These are phyloP conservation scores for grape (Vitis vinifera) DNA, from an alignment of 164 flowering plant species.

Conservation along the genomic window ASM3070453v1 NC_081811.1:31126501-31127000, in stretches of 20 bases:
- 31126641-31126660: conserved; percentile 33
- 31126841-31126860: conserved; percentile 46
- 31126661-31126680: conserved; percentile 64
- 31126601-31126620: conserved; percentile 58
- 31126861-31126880: conserved; percentile 74
- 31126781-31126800: conserved; percentile 88
- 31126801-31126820: conserved; percentile 42
- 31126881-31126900: conserved; percentile 72
- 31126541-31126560: conserved; percentile 69
- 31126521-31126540: conserved; percentile 47
- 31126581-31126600: conserved; percentile 32
- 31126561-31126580: conserved; percentile 57
- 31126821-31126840: conserved; percentile 52
- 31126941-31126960: conserved; percentile 42
- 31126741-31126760: conserved; percentile 42
- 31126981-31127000: conserved; percentile 58
- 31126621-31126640: conserved; percentile 40
- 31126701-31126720: conserved; percentile 44
- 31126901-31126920: conserved; percentile 57
- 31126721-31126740: conserved; percentile 42
- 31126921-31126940: conserved; percentile 53
- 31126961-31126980: conserved; percentile 63
- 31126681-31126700: conserved; percentile 72
- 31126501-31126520: conserved; percentile 53
- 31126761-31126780: conserved; percentile 67